A percentile compares a stretch with the other conserved stretches of the same genome.
Conservation (phyloP, 1,139 yeast species). For the Suhomyces kunorum region DNA sequence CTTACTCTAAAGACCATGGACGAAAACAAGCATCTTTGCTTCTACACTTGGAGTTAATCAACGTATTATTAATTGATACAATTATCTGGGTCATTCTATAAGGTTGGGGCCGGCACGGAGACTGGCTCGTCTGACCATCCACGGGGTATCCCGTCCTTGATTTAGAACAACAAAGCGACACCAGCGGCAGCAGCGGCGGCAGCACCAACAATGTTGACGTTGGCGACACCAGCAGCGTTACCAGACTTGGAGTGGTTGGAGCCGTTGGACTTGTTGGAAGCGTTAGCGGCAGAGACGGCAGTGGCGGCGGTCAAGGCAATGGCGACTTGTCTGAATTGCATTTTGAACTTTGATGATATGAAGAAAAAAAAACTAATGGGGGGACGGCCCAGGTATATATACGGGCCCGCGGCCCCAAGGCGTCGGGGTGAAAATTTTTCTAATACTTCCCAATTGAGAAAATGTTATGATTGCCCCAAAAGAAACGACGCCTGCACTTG, state of each 20-base stretch:
- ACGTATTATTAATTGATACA: slow-evolving; percentile 13
- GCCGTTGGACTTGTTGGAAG: slow-evolving; percentile 25
- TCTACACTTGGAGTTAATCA: neutral
- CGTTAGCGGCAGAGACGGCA: slow-evolving; percentile 48
- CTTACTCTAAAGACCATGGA: too few relatives aligned
- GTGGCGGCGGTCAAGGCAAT: slow-evolving; percentile 48
- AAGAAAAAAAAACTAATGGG: slow-evolving; percentile 7
- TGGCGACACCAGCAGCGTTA: slow-evolving; percentile 23
- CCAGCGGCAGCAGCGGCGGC: slow-evolving; percentile 50
- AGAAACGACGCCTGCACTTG: slow-evolving; percentile 9
- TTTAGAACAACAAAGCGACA: slow-evolving; percentile 47
- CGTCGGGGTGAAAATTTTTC: slow-evolving; percentile 13
- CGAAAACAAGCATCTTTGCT: too few relatives aligned
- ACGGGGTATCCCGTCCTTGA: slow-evolving; percentile 8
- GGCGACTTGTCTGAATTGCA: slow-evolving; percentile 51
- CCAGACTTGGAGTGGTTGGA: slow-evolving; percentile 27
- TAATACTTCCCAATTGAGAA: slow-evolving; percentile 9
- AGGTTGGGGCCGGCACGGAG: slow-evolving; percentile 11
- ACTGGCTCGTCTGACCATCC: slow-evolving; percentile 11
- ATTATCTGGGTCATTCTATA: slow-evolving; percentile 11
- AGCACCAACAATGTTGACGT: slow-evolving; percentile 28
- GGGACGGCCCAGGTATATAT: slow-evolving; percentile 10
- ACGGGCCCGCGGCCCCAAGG: slow-evolving; percentile 6
- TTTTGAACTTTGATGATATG: slow-evolving; percentile 23
- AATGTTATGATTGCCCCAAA: slow-evolving; percentile 12